phyloP scores from a whole-genome alignment of 805 yeast genomes.

The Spathaspora hagerdaliae region DNA sequence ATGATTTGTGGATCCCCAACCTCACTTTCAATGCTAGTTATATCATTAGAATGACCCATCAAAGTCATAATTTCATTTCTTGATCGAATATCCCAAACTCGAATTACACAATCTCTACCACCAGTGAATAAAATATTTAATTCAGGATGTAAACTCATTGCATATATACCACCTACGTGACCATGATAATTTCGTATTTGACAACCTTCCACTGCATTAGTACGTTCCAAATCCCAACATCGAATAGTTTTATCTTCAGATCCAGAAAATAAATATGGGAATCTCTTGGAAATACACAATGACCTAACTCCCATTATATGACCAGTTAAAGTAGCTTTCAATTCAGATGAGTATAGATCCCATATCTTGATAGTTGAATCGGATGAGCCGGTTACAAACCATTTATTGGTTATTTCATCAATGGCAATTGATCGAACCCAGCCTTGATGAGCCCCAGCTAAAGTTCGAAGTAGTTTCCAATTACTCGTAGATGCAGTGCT shows the following conservation, averaged over 20 bases:
- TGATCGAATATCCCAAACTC: constrained; percentile 93
- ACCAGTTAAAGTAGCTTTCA: constrained; percentile 79
- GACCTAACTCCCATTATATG: constrained; percentile 89
- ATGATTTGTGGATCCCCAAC: constrained; percentile 81
- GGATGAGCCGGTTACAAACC: constrained; percentile 89
- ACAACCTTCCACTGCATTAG: constrained; percentile 50
- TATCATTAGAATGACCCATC: constrained; percentile 76
- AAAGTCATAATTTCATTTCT: constrained; percentile 70
- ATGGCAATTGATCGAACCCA: constrained; percentile 82
- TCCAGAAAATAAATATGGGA: constrained; percentile 86
- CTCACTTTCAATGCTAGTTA: constrained; percentile 65
- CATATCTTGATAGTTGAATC: constrained; percentile 89
- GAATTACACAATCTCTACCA: constrained; percentile 80
- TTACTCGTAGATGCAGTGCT: constrained; percentile 1
- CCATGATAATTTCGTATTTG: constrained; percentile 86
- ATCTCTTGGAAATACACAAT: constrained; percentile 63
- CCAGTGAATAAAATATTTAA: constrained; percentile 81
- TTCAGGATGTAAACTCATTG: constrained; percentile 83
- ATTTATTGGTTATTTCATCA: constrained; percentile 78
- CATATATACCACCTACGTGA: constrained; percentile 84
- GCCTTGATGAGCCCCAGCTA: constrained; percentile 83
- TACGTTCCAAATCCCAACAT: constrained; percentile 94
- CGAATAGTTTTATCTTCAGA: constrained; percentile 90
- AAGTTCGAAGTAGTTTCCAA: constrained; percentile 70
- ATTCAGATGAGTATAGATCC: constrained; percentile 71